A percentile compares a stretch with the other conserved stretches of the same genome.
Evolutionary conservation across 805 yeast genomes (phyloP).

Genomic region (Kodamaea lidongshanica): DNA sequence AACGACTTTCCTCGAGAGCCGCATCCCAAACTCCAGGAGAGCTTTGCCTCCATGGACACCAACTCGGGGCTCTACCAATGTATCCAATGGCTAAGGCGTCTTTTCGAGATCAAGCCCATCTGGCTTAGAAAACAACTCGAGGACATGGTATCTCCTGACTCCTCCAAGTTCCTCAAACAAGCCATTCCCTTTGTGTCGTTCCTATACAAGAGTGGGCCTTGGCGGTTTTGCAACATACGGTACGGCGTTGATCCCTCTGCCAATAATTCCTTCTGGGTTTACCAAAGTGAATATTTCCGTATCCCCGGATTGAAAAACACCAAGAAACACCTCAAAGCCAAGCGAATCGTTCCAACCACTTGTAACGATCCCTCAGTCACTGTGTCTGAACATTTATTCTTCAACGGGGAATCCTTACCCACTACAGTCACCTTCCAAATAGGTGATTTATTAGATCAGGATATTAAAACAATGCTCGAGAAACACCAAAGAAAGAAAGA

Average conservation of each 20-base stretch:
- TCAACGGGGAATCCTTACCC: slow-evolving; percentile 70
- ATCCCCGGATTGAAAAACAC: slow-evolving; percentile 27
- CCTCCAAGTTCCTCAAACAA: slow-evolving; percentile 48
- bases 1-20: slow-evolving; percentile 45
- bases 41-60: slow-evolving; percentile 29
- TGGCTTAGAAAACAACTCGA: slow-evolving; percentile 77
- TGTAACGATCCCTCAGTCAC: slow-evolving; percentile 9
- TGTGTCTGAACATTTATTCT: slow-evolving; percentile 40
- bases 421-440: slow-evolving; percentile 67
- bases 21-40: slow-evolving; percentile 40
- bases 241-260: slow-evolving; percentile 73
- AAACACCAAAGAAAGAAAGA: slow-evolving; percentile 26
- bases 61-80: slow-evolving; percentile 35
- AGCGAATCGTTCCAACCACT: slow-evolving; percentile 24
- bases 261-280: slow-evolving; percentile 49
- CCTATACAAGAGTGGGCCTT: slow-evolving; percentile 84
- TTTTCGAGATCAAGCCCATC: slow-evolving; percentile 70
- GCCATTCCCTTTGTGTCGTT: slow-evolving; percentile 84
- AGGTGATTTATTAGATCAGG: slow-evolving; percentile 69
- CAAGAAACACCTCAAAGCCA: slow-evolving; percentile 2
- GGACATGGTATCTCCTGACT: slow-evolving; percentile 45
- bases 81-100: slow-evolving; percentile 33
- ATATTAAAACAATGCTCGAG: slow-evolving; percentile 42
- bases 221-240: slow-evolving; percentile 80
- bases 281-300: slow-evolving; percentile 84